Conservation (phyloP, 495 filamentous ascomycete genomes). For the Aspergillus bertholletiae region DNA sequence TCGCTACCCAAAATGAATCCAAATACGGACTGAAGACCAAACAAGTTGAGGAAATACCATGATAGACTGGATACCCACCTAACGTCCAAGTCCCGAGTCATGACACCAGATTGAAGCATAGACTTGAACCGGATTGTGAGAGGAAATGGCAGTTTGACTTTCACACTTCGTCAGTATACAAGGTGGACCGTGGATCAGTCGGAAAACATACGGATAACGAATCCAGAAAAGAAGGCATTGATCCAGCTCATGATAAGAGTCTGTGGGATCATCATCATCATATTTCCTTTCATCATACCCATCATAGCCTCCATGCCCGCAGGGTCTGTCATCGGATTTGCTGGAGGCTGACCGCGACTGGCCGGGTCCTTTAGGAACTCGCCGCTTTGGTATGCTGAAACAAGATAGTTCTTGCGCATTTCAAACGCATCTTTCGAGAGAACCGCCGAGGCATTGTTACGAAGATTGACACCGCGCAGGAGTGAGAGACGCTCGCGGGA, state of each 20-base stretch:
- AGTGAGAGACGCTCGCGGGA: conserved; percentile 87
- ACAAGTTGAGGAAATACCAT: conserved; percentile 97
- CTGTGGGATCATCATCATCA: conserved; percentile 99
- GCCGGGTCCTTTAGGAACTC: conserved; percentile 87
- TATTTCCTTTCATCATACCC: conserved; percentile 99
- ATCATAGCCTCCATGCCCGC: conserved; percentile 99
- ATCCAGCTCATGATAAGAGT: conserved; percentile 99
- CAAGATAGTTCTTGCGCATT: conserved; percentile 72
- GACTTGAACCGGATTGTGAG: conserved; percentile 98
- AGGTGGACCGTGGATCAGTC: not conserved
- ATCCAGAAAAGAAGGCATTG: conserved; percentile 96
- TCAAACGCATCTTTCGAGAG: conserved; percentile 69
- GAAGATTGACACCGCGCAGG: conserved; percentile 79
- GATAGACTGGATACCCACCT: conserved; percentile 97
- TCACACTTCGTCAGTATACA: conserved; percentile 11
- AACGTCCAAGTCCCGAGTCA: conserved; percentile 92
- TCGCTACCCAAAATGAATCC: conserved; percentile 94
- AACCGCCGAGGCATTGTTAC: conserved; percentile 71
- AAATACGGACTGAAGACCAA: conserved; percentile 96
- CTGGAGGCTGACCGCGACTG: conserved; percentile 75
- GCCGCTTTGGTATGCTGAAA: conserved; percentile 76
- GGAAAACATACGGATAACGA: conserved; percentile 78
- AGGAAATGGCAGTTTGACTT: conserved; percentile 98
- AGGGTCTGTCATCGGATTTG: conserved; percentile 97
- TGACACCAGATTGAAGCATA: conserved; percentile 96